These are phyloP conservation scores for Solanum pennellii DNA, from an alignment of 257 asterid species.

Conservation along the genomic window DNA sequence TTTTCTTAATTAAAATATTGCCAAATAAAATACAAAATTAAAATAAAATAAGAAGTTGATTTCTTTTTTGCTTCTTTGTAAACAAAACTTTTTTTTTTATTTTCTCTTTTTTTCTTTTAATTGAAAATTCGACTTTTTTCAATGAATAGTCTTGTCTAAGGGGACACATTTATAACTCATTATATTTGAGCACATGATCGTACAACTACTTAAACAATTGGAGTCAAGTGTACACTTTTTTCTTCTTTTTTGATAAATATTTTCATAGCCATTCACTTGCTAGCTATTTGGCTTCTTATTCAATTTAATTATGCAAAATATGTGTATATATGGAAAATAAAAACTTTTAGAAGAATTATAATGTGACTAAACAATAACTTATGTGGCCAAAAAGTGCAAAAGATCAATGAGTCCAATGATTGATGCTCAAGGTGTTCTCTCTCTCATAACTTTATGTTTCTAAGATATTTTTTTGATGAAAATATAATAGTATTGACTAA, in stretches of 20 bases:
- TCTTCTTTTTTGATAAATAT: not conserved
- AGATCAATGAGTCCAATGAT: not conserved
- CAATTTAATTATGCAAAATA: not conserved
- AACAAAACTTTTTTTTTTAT: not conserved
- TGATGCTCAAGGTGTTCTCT: not conserved
- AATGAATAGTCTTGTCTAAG: not conserved
- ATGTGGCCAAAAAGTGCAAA: not conserved
- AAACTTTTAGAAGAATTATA: not conserved
- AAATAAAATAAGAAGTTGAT: not conserved
- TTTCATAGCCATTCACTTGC: not conserved
- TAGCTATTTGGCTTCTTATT: not conserved
- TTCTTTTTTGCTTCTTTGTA: not conserved
- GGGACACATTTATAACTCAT: not conserved
- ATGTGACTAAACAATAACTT: not conserved
- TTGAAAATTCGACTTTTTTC: not conserved
- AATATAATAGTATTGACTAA: not conserved
- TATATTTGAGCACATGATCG: not conserved
- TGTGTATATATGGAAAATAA: not conserved
- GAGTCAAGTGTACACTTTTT: not conserved
- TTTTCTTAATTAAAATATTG: not conserved
- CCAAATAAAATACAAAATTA: not conserved
- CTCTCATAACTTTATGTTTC: not conserved
- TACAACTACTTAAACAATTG: not conserved
- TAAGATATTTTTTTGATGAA: not conserved
- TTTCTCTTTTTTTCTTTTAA: not conserved